Evolutionary conservation across 2,329 filamentous ascomycete genomes (phyloP), one percentile per base, ranked within the genome.

Genomic region (Zarea fungicola): DNA sequence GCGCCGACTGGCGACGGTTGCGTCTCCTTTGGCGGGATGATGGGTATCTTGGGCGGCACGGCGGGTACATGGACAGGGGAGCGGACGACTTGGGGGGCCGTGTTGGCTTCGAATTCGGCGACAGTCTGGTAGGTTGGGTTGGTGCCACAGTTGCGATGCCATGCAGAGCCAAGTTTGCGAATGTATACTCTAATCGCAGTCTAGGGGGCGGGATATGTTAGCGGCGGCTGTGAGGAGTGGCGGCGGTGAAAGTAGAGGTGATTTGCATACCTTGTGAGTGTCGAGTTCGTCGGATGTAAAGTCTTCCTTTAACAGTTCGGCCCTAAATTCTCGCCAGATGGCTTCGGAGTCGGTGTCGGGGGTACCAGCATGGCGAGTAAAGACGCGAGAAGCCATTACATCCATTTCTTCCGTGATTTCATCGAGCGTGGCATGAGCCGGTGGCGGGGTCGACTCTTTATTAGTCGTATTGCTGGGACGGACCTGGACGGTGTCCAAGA

Each of bases 371-470:
- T 66, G 65, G 44, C 70, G 68, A 10, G 67, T 66, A 43, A 75
- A 76, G 21, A 83, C 67, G 10, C 72, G 70, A 10, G 68, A 62
- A 3, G 81, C 80, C 53, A 84, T 75, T 25, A 64, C 63, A 55
- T 84, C 80, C 26, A 84, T 75, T 57, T 82, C 80, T 59, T 80
- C 75, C 60, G 81, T 77, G 58, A 84, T 81, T 7, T 61, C 60
- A 49, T 83, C 75, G 28, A 81, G 63, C 21, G 71, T 65, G 16
- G 66, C 61, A 36, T 62, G 67, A 39, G 67, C 65, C n/a, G 65
- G 62, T 31, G 69, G 59, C 10, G 61, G 62, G 42, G 67, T 55
- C 28, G 52, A 57, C 57, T 50, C 64, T 54, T 56, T 68, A 59
- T 53, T 18, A 5, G 14, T 51, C 34, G 70, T 74, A 16, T 66